Evolutionary conservation across 352 stramenopile genomes (phyloP).

Genomic region (Pythium rhizo-oryzae): DNA sequence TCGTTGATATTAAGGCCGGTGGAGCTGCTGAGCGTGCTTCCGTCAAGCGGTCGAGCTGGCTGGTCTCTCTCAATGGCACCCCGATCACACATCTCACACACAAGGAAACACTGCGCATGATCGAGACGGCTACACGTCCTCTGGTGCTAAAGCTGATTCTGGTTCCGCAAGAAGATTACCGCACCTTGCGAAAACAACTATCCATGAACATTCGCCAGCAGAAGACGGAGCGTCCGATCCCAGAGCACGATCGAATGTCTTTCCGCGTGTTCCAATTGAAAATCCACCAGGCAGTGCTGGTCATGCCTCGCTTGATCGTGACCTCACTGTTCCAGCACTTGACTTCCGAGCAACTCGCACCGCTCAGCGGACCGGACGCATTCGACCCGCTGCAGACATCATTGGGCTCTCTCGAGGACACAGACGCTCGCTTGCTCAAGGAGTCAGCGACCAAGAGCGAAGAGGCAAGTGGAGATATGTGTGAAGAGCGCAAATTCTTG

Average conservation of each 20-base stretch:
- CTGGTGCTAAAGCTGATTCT: slow-evolving; percentile 73
- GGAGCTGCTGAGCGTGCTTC: slow-evolving; percentile 72
- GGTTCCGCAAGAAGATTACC: slow-evolving; percentile 77
- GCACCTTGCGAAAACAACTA: slow-evolving; percentile 69
- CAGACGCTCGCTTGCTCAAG: slow-evolving; percentile 54
- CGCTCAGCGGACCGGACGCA: slow-evolving; percentile 19
- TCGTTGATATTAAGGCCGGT: slow-evolving; percentile 87
- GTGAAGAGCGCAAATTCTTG: slow-evolving; percentile 75
- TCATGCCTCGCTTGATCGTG: slow-evolving; percentile 67
- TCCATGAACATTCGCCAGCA: slow-evolving; percentile 86
- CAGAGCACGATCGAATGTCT: slow-evolving; percentile 85
- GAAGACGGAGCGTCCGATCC: slow-evolving; percentile 81
- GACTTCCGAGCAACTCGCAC: slow-evolving; percentile 50
- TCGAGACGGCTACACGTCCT: slow-evolving; percentile 73
- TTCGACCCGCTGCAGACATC: slow-evolving; percentile 41
- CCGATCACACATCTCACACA: slow-evolving; percentile 82
- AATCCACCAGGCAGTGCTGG: slow-evolving; percentile 78
- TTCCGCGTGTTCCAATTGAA: slow-evolving; percentile 87
- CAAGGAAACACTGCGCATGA: slow-evolving; percentile 85
- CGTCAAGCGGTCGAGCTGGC: slow-evolving; percentile 85
- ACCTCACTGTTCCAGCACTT: slow-evolving; percentile 80
- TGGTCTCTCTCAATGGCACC: slow-evolving; percentile 78
- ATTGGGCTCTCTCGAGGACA: slow-evolving; percentile 40
- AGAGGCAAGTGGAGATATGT: slow-evolving; percentile 70
- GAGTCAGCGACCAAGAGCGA: slow-evolving; percentile 66